Evolutionary conservation across 305 asterid species (phyloP), one percentile per base, ranked within the genome.

Genomic region (Euphrasia arctica): DNA sequence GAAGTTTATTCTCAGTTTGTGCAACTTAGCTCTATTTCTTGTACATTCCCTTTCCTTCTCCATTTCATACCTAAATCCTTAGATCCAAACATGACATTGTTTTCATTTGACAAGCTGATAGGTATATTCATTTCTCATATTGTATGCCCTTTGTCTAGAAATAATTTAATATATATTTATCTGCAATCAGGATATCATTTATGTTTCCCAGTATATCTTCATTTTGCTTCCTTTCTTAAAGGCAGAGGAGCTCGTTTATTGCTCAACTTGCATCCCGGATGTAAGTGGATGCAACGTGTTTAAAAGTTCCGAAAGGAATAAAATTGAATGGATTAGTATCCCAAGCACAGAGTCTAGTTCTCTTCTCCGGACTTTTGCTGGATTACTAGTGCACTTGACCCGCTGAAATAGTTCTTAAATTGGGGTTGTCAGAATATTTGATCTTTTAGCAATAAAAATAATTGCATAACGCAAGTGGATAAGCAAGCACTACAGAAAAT

Each of bases 251-350:
- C 22, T 42, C 25, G 22, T 56, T 62, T 25, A 27, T 34, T 55
- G 62, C 63, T 74, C 61, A 63, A 36, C 51, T 52, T 63, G 67
- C 54, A n/a, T 66, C 48, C 41, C 14, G 60, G 58, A 45, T 66
- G 42, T 64, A 52, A 52, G 54, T 65, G 55, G 56, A 58, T 62
- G 36, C 61, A 15, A 36, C 55, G 29, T 39, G 60, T 54, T 48
- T 58, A 7, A 7, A 64, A 54, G 43, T 45, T 73, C 45, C 55
- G 42, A 61, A 32, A 49, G 22, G 58, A 51, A 39, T 28, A 55
- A 45, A 69, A 64, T 12, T 60, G 56, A 43, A 29, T 22, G 22
- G 25, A 29, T 27, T 61, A 47, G 54, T 31, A 47, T 63, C 47
- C 39, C 51, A 41, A 59, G 71, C 51, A 41, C 39, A 25, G 31